Percentiles rank a stretch among this genome's conserved stretches.
Evolutionary conservation across 2,329 filamentous ascomycete genomes (phyloP).

Genomic region (Graphilbum fragrans): DNA sequence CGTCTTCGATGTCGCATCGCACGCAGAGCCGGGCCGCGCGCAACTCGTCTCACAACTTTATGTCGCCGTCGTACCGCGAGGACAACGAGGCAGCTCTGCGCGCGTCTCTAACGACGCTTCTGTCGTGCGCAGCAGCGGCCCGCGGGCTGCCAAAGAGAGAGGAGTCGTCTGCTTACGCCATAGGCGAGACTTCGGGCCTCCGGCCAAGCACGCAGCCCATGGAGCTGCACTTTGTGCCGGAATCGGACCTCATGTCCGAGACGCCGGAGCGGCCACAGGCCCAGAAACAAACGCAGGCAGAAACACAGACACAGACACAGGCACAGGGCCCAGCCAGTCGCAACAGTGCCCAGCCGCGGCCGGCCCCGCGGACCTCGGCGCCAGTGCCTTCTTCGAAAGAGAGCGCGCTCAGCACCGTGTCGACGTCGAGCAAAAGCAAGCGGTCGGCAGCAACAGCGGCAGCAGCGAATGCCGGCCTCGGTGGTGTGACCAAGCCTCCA

Average conservation of each 20-base stretch:
- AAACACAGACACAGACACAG: too few species aligned
- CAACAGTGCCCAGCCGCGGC: conserved; percentile 6
- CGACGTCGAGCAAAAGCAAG: conserved; percentile 34
- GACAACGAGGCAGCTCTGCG: conserved; percentile 90
- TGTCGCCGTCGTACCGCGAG: conserved; percentile 64
- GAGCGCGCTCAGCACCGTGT: conserved; percentile 2
- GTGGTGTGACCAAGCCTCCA: conserved; percentile 20
- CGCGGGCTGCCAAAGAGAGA: conserved; percentile 62
- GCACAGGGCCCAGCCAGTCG: not conserved
- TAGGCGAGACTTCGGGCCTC: conserved; percentile 25
- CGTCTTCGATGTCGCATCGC: conserved; percentile 31
- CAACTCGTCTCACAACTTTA: conserved; percentile 44
- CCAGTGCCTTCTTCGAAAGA: conserved; percentile 12
- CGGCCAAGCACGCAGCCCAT: conserved; percentile 40
- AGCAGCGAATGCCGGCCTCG: not conserved
- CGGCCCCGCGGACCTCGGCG: not conserved
- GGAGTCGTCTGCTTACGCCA: too few species aligned
- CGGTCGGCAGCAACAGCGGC: conserved; percentile 26
- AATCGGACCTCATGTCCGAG: conserved; percentile 42
- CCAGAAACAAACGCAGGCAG: not conserved
- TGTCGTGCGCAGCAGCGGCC: conserved; percentile 90
- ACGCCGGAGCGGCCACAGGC: conserved; percentile 4
- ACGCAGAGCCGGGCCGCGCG: conserved; percentile 30
- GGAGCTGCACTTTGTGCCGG: conserved; percentile 46
- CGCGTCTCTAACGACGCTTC: conserved; percentile 83